Evolutionary conservation across 2,329 filamentous ascomycete species (phyloP).

Genomic region (Xylaria sp.): DNA sequence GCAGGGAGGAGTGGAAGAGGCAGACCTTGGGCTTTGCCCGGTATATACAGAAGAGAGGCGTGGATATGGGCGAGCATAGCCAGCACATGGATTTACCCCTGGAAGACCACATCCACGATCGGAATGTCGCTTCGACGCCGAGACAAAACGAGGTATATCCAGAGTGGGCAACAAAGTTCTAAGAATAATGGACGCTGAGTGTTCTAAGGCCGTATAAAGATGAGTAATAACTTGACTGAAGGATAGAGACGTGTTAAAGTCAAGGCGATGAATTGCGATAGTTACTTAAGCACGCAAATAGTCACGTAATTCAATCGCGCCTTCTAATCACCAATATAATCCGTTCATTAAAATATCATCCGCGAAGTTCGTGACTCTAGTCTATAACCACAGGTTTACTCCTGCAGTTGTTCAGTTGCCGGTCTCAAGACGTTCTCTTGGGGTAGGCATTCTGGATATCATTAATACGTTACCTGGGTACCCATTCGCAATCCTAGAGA

Average conservation of each 20-base stretch:
- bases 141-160: conserved; percentile 50
- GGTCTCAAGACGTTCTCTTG: no score
- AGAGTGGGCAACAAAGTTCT: conserved; percentile 50
- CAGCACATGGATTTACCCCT: conserved; percentile 50
- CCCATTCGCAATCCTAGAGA: no score
- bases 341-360: no score
- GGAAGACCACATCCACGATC: conserved; percentile 51
- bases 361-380: no score
- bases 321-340: no score
- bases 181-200: not conserved
- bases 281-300: no score
- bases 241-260: not conserved
- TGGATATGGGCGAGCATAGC: conserved; percentile 52
- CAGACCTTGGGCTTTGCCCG: conserved; percentile 52
- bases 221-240: not conserved
- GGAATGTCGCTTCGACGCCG: conserved; percentile 50
- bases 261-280: not conserved
- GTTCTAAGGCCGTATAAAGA: not conserved
- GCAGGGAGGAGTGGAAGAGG: conserved; percentile 50
- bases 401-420: no score
- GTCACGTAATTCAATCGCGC: no score
- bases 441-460: no score
- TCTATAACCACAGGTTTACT: no score
- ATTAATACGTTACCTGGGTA: no score
- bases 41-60: conserved; percentile 51